Conservation (phyloP, 2,329 filamentous ascomycete species). For the Monosporascus sp. region DNA sequence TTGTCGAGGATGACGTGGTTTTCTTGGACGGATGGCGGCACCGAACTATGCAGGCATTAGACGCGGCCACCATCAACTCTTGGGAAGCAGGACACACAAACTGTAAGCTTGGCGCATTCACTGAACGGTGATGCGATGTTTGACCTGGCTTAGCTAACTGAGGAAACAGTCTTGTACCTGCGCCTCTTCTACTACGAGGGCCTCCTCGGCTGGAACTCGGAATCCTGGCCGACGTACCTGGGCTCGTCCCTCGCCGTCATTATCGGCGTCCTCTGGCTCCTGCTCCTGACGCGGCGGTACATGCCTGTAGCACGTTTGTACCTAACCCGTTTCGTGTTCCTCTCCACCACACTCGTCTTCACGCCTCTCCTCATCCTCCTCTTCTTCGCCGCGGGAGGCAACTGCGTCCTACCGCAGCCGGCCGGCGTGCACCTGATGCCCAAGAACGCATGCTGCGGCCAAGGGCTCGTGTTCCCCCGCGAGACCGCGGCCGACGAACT, state of each 20-base stretch:
- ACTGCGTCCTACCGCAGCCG: constrained; percentile 15
- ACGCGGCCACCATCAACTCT: constrained; percentile 11
- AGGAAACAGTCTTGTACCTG: constrained; percentile 15
- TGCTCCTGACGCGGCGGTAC: constrained; percentile 9
- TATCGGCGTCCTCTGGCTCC: constrained; percentile 4
- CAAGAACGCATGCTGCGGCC: constrained; percentile 19
- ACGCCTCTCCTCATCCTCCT: constrained; percentile 18
- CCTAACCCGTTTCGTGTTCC: constrained; percentile 5
- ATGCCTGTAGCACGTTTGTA: constrained; percentile 3
- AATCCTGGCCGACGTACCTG: constrained; percentile 18
- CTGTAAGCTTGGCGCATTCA: constrained; percentile 9
- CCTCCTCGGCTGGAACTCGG: constrained; percentile 21
- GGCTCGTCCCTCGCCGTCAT: constrained; percentile 8
- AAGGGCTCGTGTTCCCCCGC: constrained; percentile 19
- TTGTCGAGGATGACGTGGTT: constrained; percentile 20
- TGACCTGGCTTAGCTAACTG: not conserved
- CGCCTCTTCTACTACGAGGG: constrained; percentile 19
- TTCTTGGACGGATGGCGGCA: constrained; percentile 21
- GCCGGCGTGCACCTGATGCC: constrained; percentile 18
- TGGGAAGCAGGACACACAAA: constrained; percentile 12
- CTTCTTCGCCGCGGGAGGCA: constrained; percentile 17
- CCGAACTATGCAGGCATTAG: constrained; percentile 12
- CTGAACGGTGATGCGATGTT: not conserved
- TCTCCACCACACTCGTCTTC: constrained; percentile 11
- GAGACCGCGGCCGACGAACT: constrained; percentile 12